These are phyloP conservation scores for Cladophialophora yegresii DNA, from an alignment of 2,329 filamentous ascomycete genomes.

Conservation along the genomic window DNA sequence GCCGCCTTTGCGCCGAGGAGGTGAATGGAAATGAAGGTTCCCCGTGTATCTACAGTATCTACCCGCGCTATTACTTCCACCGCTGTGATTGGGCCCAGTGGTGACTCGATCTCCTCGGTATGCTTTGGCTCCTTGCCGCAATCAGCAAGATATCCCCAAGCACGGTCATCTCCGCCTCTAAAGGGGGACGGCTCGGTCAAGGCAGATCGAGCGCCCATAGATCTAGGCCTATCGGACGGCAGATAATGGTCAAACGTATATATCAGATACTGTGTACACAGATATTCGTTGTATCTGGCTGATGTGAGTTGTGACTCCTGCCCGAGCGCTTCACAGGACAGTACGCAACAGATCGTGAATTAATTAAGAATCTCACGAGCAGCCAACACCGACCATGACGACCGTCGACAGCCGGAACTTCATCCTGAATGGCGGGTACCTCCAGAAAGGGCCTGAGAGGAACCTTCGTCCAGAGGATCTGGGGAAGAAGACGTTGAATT, in stretches of 20 bases:
- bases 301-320: not conserved
- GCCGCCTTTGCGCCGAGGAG: no score
- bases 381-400: slow-evolving; percentile 16
- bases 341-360: not conserved
- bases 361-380: not conserved
- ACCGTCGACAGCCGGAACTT: slow-evolving; percentile 50
- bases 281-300: not conserved
- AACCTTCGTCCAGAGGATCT: slow-evolving; percentile 29
- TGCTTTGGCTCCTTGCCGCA: not conserved
- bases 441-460: slow-evolving; percentile 32
- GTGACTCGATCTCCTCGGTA: not conserved
- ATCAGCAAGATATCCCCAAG: not conserved
- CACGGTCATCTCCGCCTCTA: not conserved
- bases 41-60: not conserved
- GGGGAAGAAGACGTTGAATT: slow-evolving; percentile 24
- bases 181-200: not conserved
- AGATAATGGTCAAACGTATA: not conserved
- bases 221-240: not conserved
- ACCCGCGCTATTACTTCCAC: not conserved
- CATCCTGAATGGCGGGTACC: slow-evolving; percentile 30
- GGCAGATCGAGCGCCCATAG: not conserved
- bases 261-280: no score
- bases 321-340: no score
- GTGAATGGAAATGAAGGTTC: no score
- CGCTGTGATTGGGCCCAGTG: not conserved